Percentiles rank a stretch among this genome's conserved stretches.
phyloP scores from a whole-genome alignment of 768 basidiomycete genomes.

The Boletus speciosus region DNA sequence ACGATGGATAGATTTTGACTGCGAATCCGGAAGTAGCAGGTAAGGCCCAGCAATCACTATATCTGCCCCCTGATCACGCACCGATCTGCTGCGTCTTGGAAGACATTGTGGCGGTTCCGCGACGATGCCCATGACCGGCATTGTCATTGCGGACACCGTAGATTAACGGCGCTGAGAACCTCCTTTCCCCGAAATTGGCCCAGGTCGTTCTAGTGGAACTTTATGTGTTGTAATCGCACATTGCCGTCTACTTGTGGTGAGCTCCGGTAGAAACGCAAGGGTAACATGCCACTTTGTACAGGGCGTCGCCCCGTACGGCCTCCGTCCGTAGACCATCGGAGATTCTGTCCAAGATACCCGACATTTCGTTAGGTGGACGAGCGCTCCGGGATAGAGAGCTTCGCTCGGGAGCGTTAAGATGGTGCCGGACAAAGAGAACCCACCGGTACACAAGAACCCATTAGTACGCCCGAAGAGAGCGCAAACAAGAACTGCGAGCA shows the following conservation, averaged over 20 bases:
- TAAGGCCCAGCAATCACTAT: constrained; percentile 22
- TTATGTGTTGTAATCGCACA: constrained; percentile 1
- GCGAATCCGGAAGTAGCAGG: constrained; percentile 29
- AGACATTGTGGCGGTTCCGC: constrained; percentile 28
- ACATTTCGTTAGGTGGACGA: constrained; percentile 3
- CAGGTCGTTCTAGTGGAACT: not conserved
- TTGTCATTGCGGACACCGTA: constrained; percentile 19
- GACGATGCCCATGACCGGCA: constrained; percentile 20
- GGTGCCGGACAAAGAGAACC: constrained; percentile 1
- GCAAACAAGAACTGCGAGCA: constrained; percentile 14
- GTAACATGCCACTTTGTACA: constrained; percentile 2
- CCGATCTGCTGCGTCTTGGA: constrained; percentile 27
- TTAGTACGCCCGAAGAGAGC: constrained; percentile 17
- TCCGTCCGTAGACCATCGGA: constrained; percentile 13
- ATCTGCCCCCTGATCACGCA: constrained; percentile 22
- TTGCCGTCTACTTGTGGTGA: not conserved
- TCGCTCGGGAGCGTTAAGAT: constrained; percentile 10
- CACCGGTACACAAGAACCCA: constrained; percentile 5
- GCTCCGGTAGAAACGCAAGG: constrained; percentile 6
- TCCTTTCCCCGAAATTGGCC: constrained; percentile 10
- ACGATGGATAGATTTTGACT: constrained; percentile 18
- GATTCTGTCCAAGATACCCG: constrained; percentile 6
- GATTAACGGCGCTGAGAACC: constrained; percentile 18
- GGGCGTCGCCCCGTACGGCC: not conserved
- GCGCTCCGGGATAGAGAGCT: constrained; percentile 1